Base-by-base conservation (phyloP, 1,139 yeast species). In the Kurtzmaniella quercitrusa region DNA sequence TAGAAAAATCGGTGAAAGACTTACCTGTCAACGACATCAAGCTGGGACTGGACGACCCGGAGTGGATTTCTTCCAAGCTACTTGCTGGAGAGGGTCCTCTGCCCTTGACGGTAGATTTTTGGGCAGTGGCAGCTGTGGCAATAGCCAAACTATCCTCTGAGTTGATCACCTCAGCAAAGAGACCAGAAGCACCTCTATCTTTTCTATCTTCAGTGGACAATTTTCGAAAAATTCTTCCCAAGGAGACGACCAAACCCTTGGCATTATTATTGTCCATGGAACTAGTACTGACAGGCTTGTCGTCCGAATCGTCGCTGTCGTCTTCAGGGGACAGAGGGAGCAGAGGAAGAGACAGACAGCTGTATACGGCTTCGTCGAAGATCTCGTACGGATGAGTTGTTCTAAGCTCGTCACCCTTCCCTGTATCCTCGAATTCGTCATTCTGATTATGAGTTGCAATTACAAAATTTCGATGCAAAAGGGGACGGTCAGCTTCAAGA, bases 301-400 rank as follows among this genome's bases (percentile, higher is more conserved):
- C 51, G 23, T 19, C 47, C 40, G 37, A 37, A 41, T 44, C 29
- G 9, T 48, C 43, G n/a, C 46, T 45, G 12, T 46, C 50, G 15
- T 46, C 48, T 21, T 40, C 50, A n/a, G 10, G 36, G 11, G 18
- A 9, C 11, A 47, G 34, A 9, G 57, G 52, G 2, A 59, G 41
- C 14, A 49, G 50, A 5, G 73, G 66, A 39, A 68, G 56, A 18
- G 72, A 56, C 3, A 77, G 65, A 46, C 78, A 77, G 2, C 85
- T 75, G 58, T 85, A 85, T 23, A 85, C 80, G 1, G 88, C 83
- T 52, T 85, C 93, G 58, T 86, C 95, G 51, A 85, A 78, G 4
- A 85, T 77, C 54, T 86, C 95, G 61, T 73, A 86, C 1, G 90
- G 81, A 59, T 82, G 83, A 1, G 78, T 71, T 51, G 76, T 73